Evolutionary conservation across 495 filamentous ascomycete species (phyloP).

Genomic region (Podospora pseudocomata): DNA sequence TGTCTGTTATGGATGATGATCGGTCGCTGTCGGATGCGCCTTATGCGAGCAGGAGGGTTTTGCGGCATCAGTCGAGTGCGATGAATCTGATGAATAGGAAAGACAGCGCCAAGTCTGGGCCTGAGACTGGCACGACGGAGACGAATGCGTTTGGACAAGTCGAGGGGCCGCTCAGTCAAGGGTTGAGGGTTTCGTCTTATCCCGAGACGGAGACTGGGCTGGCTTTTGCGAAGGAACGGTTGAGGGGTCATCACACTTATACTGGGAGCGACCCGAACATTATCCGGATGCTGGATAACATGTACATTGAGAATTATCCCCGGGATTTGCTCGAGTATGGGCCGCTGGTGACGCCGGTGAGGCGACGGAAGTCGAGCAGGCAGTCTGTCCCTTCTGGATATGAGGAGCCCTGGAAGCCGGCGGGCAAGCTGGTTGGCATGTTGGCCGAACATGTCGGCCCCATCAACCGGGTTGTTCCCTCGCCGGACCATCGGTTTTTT

Average conservation of each 20-base stretch:
- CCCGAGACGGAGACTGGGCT: conserved; percentile 31
- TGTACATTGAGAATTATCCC: conserved; percentile 89
- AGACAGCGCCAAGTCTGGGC: conserved; percentile 71
- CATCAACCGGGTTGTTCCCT: conserved; percentile 75
- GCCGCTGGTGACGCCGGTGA: conserved; percentile 70
- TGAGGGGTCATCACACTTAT: conserved; percentile 64
- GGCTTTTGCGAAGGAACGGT: conserved; percentile 31
- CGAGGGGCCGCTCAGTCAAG: conserved; percentile 60
- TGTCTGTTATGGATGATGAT: conserved; percentile 30
- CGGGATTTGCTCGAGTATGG: conserved; percentile 75
- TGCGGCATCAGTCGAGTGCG: conserved; percentile 69
- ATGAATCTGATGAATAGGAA: conserved; percentile 76
- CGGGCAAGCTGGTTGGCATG: conserved; percentile 75
- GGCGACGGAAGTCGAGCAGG: conserved; percentile 58
- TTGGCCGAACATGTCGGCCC: conserved; percentile 83
- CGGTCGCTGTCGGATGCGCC: conserved; percentile 39
- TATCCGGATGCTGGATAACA: conserved; percentile 76
- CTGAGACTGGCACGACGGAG: conserved; percentile 81
- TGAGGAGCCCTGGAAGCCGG: conserved; percentile 73
- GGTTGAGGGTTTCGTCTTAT: conserved; percentile 26
- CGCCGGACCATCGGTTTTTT: conserved; percentile 94
- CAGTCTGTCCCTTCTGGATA: conserved; percentile 36
- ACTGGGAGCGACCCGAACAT: conserved; percentile 85
- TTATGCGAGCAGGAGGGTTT: conserved; percentile 38
- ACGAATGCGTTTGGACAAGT: conserved; percentile 80